These are phyloP conservation scores for Actinomortierella wolfii DNA, from an alignment of 371 early-diverging fungal species.

Conservation along the genomic window DNA sequence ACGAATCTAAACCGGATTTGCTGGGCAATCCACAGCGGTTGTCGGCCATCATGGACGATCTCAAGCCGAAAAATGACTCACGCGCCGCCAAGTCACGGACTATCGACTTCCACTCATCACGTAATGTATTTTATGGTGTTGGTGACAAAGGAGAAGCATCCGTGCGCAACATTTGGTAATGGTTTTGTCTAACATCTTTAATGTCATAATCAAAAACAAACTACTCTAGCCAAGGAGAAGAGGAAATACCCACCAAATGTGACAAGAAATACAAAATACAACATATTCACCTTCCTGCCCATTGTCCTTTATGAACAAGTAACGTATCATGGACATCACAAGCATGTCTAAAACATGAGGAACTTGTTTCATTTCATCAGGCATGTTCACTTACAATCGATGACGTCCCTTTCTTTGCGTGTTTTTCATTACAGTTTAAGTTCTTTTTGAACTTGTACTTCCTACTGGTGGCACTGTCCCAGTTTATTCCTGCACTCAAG, in stretches of 20 bases:
- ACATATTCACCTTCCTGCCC: slow-evolving; percentile 87
- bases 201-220: neutral
- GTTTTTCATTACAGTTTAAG: slow-evolving; percentile 73
- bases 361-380: neutral
- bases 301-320: slow-evolving; percentile 94
- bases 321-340: slow-evolving; percentile 5
- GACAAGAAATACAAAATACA: slow-evolving; percentile 97
- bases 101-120: slow-evolving; percentile 47
- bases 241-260: slow-evolving; percentile 81
- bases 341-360: neutral
- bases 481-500: slow-evolving; percentile 88
- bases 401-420: neutral
- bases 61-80: slow-evolving; percentile 35
- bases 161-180: neutral
- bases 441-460: slow-evolving; percentile 98
- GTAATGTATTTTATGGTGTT: slow-evolving; percentile 10
- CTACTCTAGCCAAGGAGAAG: slow-evolving; percentile 56
- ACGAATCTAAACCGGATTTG: too few relatives aligned
- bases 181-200: neutral
- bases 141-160: neutral
- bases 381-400: neutral
- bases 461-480: slow-evolving; percentile 93
- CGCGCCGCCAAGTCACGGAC: slow-evolving; percentile 47
- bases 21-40: slow-evolving; percentile 18
- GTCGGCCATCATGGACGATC: slow-evolving; percentile 40